Evolutionary conservation across 345 rosid genomes (phyloP).

Genomic region (Melaleuca quinquenervia): DNA sequence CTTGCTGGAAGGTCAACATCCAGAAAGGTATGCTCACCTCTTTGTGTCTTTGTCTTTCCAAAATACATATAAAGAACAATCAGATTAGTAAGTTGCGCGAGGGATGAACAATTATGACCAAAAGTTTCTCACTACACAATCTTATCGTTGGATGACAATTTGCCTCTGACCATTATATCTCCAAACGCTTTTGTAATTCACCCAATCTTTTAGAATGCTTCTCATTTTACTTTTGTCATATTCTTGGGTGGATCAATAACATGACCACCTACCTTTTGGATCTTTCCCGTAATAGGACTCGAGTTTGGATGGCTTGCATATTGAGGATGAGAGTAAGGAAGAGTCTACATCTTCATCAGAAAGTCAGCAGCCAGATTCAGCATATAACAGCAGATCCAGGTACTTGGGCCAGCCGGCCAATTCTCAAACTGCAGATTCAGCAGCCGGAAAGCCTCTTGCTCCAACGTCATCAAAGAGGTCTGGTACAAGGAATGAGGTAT

Average conservation of each 20-base stretch:
- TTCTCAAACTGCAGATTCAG: conserved; percentile 3
- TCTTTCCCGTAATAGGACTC: conserved; percentile 20
- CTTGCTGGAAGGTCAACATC: conserved; percentile 26
- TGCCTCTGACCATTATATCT: background rate
- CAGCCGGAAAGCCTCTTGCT: conserved; percentile 1
- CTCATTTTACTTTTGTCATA: background rate
- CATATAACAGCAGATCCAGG: conserved; percentile 21
- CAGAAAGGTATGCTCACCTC: conserved; percentile 30
- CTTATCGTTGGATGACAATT: background rate
- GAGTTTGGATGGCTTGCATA: conserved; percentile 17
- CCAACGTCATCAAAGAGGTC: conserved; percentile 44
- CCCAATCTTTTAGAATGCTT: background rate
- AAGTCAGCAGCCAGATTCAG: conserved; percentile 25
- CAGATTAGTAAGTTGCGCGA: background rate
- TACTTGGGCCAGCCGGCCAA: conserved; percentile 1
- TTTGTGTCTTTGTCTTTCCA: background rate
- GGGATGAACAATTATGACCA: background rate
- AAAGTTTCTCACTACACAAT: background rate
- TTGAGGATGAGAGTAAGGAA: conserved; percentile 22
- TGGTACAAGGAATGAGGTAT: conserved; percentile 57
- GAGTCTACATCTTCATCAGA: conserved; percentile 16
- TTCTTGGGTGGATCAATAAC: background rate
- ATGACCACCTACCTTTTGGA: background rate
- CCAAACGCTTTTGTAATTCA: background rate
- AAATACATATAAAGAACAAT: background rate